Evolutionary conservation across 768 basidiomycete genomes (phyloP).

Genomic region (Psilocybe sp.): DNA sequence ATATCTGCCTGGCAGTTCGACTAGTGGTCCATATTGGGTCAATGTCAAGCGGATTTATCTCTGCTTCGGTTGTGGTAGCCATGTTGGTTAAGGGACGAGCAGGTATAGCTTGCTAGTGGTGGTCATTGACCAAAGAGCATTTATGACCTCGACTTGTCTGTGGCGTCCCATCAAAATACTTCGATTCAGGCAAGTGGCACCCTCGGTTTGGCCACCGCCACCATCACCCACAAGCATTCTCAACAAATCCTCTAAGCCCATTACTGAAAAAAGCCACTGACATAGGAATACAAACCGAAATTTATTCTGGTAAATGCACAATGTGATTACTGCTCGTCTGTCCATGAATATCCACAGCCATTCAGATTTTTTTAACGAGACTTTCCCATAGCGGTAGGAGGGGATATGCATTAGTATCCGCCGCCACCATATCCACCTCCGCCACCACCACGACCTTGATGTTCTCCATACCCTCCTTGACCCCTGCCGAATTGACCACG

Average conservation of each 20-base stretch:
- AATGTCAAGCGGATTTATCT: constrained; percentile 41
- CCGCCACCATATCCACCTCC: background rate
- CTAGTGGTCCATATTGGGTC: constrained; percentile 84
- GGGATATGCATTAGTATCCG: constrained; percentile 1
- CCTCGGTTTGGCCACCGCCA: background rate
- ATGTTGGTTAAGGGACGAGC: constrained; percentile 14
- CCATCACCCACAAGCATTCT: background rate
- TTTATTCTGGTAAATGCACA: too few relatives aligned
- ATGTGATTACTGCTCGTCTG: too few relatives aligned
- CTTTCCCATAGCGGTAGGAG: too few relatives aligned
- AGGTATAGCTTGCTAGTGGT: constrained; percentile 1
- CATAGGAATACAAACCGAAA: too few relatives aligned
- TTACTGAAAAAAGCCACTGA: background rate
- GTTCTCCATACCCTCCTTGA: constrained; percentile 4
- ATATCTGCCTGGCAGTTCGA: constrained; percentile 78
- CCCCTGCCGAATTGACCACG: background rate
- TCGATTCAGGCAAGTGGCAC: background rate
- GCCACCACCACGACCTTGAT: background rate
- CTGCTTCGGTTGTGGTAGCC: constrained; percentile 28
- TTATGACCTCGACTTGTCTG: background rate
- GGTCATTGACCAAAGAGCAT: constrained; percentile 8
- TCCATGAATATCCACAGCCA: too few relatives aligned
- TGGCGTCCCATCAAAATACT: background rate
- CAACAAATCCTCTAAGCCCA: background rate
- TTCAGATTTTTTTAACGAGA: too few relatives aligned